Conservation (phyloP, 192 early-diverging fungal species). For the Podila clonocystis region DNA sequence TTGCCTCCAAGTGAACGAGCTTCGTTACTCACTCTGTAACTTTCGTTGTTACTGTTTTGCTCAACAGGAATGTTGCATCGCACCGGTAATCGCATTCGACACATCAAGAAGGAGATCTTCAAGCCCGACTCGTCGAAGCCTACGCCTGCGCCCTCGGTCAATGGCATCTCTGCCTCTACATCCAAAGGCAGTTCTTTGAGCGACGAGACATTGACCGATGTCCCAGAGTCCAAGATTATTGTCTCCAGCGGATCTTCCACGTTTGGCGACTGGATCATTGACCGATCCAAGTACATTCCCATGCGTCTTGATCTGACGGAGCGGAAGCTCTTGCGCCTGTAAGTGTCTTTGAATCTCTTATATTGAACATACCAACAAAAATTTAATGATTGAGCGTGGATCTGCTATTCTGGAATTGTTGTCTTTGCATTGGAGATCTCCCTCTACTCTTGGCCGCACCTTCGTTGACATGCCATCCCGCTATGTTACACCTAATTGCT, state of each 20-base stretch:
- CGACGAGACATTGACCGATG: constrained; percentile 27
- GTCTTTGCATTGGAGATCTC: neutral
- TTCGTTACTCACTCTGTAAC: neutral
- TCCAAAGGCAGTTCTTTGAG: constrained; percentile 38
- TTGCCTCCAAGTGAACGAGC: neutral
- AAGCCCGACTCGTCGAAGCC: constrained; percentile 15
- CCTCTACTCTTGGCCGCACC: no score
- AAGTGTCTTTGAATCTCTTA: constrained; percentile 19
- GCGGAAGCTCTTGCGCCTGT: constrained; percentile 91
- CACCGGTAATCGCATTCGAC: constrained; percentile 74
- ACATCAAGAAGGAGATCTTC: constrained; percentile 57
- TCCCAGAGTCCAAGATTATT: constrained; percentile 41
- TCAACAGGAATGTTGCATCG: constrained; percentile 79
- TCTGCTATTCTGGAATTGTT: neutral
- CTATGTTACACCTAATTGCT: no score
- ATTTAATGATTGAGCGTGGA: neutral
- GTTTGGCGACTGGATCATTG: constrained; percentile 85
- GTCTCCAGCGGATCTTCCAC: constrained; percentile 56
- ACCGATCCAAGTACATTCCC: constrained; percentile 94
- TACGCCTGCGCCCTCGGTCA: constrained; percentile 14
- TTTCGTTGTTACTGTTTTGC: neutral
- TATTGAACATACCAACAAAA: neutral
- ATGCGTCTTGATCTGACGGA: constrained; percentile 90
- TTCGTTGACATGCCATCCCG: no score
- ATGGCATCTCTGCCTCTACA: constrained; percentile 19